Percentiles rank a stretch among this genome's conserved stretches.
These are phyloP conservation scores for Candida pseudoviswanathii DNA, from an alignment of 1,139 yeast genomes.

Conservation along the genomic window DNA sequence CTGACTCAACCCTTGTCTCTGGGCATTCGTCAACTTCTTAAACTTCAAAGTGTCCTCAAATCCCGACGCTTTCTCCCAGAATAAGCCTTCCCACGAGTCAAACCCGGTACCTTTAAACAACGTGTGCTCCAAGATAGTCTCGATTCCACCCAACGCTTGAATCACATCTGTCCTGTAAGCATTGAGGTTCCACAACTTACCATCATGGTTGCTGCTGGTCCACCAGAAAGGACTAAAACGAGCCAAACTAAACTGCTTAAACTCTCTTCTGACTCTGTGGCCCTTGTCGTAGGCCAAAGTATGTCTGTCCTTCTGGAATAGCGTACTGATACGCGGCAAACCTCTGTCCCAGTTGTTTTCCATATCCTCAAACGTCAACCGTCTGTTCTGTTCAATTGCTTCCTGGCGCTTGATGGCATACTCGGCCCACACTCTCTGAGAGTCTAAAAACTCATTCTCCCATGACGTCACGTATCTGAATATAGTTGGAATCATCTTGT, in stretches of 20 bases:
- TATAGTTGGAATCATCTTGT: constrained; percentile 85
- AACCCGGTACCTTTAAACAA: constrained; percentile 96
- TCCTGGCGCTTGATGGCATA: constrained; percentile 89
- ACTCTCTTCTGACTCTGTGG: constrained; percentile 79
- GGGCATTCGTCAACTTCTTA: constrained; percentile 95
- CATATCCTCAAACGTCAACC: constrained; percentile 89
- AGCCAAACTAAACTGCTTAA: constrained; percentile 70
- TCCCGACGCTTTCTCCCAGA: constrained; percentile 98
- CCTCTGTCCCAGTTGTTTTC: constrained; percentile 97
- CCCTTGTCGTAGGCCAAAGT: constrained; percentile 96
- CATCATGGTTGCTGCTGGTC: constrained; percentile 93
- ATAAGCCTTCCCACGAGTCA: constrained; percentile 97
- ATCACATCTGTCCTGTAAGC: constrained; percentile 95
- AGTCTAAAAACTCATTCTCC: constrained; percentile 95
- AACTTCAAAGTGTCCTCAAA: constrained; percentile 95
- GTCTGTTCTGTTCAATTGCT: constrained; percentile 82
- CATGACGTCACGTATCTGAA: constrained; percentile 92
- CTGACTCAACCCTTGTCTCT: constrained; percentile 94
- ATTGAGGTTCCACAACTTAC: constrained; percentile 91
- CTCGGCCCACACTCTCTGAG: constrained; percentile 98
- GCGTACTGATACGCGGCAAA: constrained; percentile 90
- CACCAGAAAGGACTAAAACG: constrained; percentile 94
- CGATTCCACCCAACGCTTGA: constrained; percentile 97
- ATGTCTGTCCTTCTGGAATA: constrained; percentile 94
- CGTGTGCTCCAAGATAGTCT: constrained; percentile 93